phyloP scores from a whole-genome alignment of 441 rosid species.

The Oxalis stricta region DNA sequence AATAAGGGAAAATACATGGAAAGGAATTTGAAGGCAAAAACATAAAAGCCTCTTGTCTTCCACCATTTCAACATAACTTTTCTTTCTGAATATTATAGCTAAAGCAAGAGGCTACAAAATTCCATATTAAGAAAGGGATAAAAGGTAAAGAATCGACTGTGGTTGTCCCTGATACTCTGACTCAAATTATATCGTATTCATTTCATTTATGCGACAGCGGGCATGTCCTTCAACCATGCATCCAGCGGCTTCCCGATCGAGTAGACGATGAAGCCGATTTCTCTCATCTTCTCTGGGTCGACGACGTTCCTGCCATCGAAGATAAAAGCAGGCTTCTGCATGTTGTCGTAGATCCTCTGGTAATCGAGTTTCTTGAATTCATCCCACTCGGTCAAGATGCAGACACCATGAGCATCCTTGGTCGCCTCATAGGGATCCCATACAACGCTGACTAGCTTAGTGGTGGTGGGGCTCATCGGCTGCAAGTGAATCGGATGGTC shows the following conservation, averaged over 20 bases:
- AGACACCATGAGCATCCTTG: slow-evolving; percentile 42
- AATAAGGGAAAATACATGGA: too few species aligned
- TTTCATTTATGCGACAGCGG: slow-evolving; percentile 40
- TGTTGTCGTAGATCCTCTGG: slow-evolving; percentile 29
- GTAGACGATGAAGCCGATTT: slow-evolving; percentile 47
- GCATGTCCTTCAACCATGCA: slow-evolving; percentile 49
- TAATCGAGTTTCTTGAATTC: slow-evolving; percentile 41
- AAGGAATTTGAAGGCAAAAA: too few species aligned
- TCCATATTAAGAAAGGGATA: too few species aligned
- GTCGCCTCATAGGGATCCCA: slow-evolving; percentile 39
- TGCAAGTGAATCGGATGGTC: slow-evolving; percentile 40
- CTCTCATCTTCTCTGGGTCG: slow-evolving; percentile 30
- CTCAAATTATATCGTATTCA: too few species aligned
- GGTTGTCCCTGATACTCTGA: too few species aligned
- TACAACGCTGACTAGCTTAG: slow-evolving; percentile 27
- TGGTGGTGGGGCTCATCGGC: slow-evolving; percentile 25
- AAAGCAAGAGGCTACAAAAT: too few species aligned
- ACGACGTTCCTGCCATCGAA: slow-evolving; percentile 45
- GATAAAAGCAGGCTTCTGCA: slow-evolving; percentile 52
- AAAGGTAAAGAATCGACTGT: too few species aligned
- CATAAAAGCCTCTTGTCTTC: too few species aligned
- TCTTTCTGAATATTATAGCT: too few species aligned
- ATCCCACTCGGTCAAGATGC: slow-evolving; percentile 55
- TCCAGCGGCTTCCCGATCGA: slow-evolving; percentile 59
- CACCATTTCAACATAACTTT: too few species aligned